Percentiles rank a stretch among this genome's conserved stretches.
Conservation (phyloP, 768 basidiomycete species). For the Tricholoma sp. region DNA sequence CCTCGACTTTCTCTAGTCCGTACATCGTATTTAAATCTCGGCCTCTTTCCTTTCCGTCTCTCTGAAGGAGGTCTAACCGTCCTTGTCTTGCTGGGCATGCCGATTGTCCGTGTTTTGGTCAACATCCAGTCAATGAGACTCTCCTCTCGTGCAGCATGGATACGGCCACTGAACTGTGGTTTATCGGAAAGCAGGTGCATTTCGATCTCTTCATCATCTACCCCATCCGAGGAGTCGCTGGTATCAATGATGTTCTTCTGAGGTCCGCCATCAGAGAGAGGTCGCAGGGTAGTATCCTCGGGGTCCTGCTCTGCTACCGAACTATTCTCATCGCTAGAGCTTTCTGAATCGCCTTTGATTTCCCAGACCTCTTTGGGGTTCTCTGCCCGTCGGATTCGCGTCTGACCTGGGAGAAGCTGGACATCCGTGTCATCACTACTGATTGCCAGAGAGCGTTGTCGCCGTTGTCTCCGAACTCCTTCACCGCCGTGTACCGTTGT, state of each 20-base stretch:
- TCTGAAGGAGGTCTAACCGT: slow-evolving; percentile 12
- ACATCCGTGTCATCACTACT: slow-evolving; percentile 29
- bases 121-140: slow-evolving; percentile 72
- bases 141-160: slow-evolving; percentile 28
- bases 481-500: slow-evolving; percentile 17
- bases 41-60: slow-evolving; percentile 1
- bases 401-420: slow-evolving; percentile 48
- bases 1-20: slow-evolving; percentile 31
- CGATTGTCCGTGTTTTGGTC: slow-evolving; percentile 33
- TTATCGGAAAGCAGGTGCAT: slow-evolving; percentile 24
- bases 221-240: slow-evolving; percentile 23
- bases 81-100: slow-evolving; percentile 13
- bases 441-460: slow-evolving; percentile 8
- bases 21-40: slow-evolving; percentile 29
- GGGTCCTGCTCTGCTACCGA: slow-evolving; percentile 3
- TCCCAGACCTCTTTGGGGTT: slow-evolving; percentile 28
- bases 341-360: slow-evolving; percentile 62
- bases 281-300: neutral
- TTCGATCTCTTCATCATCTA: slow-evolving; percentile 25
- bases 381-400: slow-evolving; percentile 33
- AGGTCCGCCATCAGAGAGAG: slow-evolving; percentile 2
- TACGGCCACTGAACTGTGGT: neutral
- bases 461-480: slow-evolving; percentile 9
- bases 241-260: slow-evolving; percentile 10
- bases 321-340: slow-evolving; percentile 35